These are phyloP conservation scores for Schizothecium vesticola DNA, from an alignment of 495 filamentous ascomycete genomes.

Conservation along the genomic window DNA sequence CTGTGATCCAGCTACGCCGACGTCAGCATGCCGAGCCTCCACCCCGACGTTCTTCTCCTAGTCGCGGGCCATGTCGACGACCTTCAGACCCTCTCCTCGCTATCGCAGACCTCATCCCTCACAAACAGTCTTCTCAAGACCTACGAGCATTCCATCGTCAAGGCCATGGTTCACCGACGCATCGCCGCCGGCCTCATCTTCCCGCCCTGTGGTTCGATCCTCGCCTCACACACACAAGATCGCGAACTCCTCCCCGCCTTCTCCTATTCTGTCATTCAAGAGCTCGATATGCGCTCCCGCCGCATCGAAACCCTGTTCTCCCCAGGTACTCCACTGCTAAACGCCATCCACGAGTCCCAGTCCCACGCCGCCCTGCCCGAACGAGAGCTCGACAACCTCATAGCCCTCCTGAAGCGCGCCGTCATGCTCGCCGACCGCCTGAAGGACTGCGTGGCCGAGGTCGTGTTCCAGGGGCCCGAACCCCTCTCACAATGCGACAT, in stretches of 20 bases:
- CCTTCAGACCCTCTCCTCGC: constrained; percentile 9
- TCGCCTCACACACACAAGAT: constrained; percentile 18
- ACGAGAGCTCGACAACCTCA: constrained; percentile 3
- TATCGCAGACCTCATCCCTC: constrained; percentile 20
- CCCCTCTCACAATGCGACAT: neutral
- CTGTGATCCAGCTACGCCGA: neutral
- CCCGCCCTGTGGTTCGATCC: constrained; percentile 11
- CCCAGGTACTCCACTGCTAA: neutral
- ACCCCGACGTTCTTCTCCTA: constrained; percentile 23
- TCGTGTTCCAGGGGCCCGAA: neutral
- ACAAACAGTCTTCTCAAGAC: constrained; percentile 6
- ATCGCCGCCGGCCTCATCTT: neutral
- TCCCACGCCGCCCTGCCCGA: neutral
- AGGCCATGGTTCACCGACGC: neutral
- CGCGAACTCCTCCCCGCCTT: constrained; percentile 14
- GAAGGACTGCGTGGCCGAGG: constrained; percentile 8
- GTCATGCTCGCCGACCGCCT: constrained; percentile 16
- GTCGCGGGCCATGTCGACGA: constrained; percentile 24
- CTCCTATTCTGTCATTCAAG: constrained; percentile 19
- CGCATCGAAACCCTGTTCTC: constrained; percentile 19
- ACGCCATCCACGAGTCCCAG: neutral
- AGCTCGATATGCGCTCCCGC: constrained; percentile 22
- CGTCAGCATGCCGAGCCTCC: neutral
- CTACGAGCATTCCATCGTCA: constrained; percentile 24
- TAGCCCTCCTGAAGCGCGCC: constrained; percentile 11